phyloP scores from a whole-genome alignment of 1,139 yeast species.

The Candida tetrigidarum region DNA sequence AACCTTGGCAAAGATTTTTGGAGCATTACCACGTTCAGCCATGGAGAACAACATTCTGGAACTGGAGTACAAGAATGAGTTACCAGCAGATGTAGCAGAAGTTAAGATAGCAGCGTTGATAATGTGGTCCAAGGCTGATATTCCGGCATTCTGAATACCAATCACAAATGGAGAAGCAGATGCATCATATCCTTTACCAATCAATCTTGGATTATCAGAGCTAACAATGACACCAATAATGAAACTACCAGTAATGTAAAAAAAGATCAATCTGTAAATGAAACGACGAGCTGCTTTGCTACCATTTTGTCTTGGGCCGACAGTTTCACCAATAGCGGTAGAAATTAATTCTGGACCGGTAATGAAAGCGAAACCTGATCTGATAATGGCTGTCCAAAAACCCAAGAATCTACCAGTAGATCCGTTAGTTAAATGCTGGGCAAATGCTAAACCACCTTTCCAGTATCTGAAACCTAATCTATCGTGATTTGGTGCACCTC shows the following conservation, averaged over 20 bases:
- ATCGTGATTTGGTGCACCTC: conserved; percentile 62
- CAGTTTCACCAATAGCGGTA: conserved; percentile 47
- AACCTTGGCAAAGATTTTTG: conserved; percentile 55
- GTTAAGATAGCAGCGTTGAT: conserved; percentile 71
- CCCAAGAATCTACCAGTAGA: conserved; percentile 59
- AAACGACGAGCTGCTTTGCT: conserved; percentile 53
- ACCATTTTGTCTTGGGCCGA: conserved; percentile 46
- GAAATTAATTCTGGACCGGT: conserved; percentile 42
- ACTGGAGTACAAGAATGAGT: conserved; percentile 66
- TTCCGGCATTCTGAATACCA: conserved; percentile 62
- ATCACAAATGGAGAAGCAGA: conserved; percentile 55
- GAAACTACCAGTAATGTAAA: conserved; percentile 51
- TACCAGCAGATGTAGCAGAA: conserved; percentile 73
- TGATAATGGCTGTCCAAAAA: conserved; percentile 46
- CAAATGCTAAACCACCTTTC: conserved; percentile 59
- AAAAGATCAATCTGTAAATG: conserved; percentile 50
- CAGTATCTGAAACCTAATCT: conserved; percentile 67
- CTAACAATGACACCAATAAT: conserved; percentile 51
- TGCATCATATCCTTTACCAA: conserved; percentile 41
- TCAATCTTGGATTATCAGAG: conserved; percentile 34
- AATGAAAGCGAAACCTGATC: conserved; percentile 42
- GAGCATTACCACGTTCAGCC: conserved; percentile 67
- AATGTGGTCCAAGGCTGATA: conserved; percentile 63
- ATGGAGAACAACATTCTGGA: conserved; percentile 70
- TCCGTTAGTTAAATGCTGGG: conserved; percentile 48